phyloP scores from a whole-genome alignment of 2,329 filamentous ascomycete species.

The Calonectria pseudoturangicola region DNA sequence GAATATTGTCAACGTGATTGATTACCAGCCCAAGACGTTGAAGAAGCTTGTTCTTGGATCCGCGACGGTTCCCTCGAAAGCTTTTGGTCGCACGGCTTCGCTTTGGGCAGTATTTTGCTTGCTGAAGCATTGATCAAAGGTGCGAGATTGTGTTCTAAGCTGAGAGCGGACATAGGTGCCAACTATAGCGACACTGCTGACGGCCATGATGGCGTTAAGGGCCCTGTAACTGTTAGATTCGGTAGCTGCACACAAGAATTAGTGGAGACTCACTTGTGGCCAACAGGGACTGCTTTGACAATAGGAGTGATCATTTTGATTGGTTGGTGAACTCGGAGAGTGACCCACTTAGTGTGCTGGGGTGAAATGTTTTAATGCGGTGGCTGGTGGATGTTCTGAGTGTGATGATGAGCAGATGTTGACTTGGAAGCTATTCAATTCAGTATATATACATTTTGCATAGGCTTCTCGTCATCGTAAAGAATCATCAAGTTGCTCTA shows the following conservation, averaged over 20 bases:
- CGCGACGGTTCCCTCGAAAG: conserved; percentile 56
- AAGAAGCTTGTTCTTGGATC: conserved; percentile 60
- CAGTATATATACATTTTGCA: too few species aligned
- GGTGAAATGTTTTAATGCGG: not conserved
- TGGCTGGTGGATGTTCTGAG: not conserved
- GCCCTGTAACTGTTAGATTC: not conserved
- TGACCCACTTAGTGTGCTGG: too few species aligned
- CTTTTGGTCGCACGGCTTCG: conserved; percentile 57
- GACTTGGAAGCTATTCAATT: not conserved
- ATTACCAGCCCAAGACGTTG: conserved; percentile 56
- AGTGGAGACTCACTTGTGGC: not conserved
- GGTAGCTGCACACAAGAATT: not conserved
- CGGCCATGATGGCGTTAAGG: not conserved
- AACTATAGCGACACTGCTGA: conserved; percentile 46
- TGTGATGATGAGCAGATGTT: conserved; percentile 7
- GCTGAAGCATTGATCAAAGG: conserved; percentile 62
- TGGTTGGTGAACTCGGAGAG: not conserved
- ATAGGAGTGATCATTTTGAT: not conserved
- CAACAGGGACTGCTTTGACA: not conserved
- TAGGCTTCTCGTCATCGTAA: too few species aligned
- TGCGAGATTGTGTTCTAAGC: conserved; percentile 57
- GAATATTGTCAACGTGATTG: not conserved
- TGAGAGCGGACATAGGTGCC: conserved; percentile 59
- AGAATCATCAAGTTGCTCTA: not conserved
- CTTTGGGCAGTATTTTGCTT: conserved; percentile 62